Percentiles rank a stretch among this genome's conserved stretches.
These are phyloP conservation scores for Limonium bicolor DNA, from an alignment of 148 eudicot species.

Conservation along the genomic window DNA sequence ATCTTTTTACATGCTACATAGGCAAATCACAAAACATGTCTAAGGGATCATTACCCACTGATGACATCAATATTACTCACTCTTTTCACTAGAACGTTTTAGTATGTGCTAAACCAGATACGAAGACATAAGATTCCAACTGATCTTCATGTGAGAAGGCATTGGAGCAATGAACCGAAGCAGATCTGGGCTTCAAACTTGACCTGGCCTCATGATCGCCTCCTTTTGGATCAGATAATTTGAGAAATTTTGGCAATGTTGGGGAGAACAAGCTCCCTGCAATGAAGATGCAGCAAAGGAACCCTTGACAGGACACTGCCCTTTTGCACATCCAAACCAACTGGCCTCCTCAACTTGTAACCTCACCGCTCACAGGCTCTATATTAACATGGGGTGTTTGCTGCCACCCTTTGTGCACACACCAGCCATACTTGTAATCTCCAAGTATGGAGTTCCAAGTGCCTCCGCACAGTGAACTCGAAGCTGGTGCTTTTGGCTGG, in stretches of 20 bases:
- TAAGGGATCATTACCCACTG: no score
- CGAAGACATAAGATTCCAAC: conserved; percentile 97
- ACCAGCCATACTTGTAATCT: conserved; percentile 94
- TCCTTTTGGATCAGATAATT: conserved; percentile 14
- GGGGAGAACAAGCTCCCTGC: conserved; percentile 79
- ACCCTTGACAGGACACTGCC: conserved; percentile 88
- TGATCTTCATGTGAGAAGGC: conserved; percentile 98
- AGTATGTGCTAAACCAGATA: conserved; percentile 58
- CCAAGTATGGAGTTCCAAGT: conserved; percentile 92
- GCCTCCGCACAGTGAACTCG: conserved; percentile 98
- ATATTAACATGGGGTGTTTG: conserved; percentile 66
- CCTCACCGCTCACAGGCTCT: conserved; percentile 60
- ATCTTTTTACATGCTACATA: no score
- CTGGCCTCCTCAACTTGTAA: conserved; percentile 70
- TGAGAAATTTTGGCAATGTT: conserved; percentile 52
- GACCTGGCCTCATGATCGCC: conserved; percentile 9
- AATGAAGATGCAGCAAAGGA: conserved; percentile 71
- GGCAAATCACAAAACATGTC: no score
- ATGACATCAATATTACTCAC: no score
- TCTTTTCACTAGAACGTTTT: no score
- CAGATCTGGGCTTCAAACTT: conserved; percentile 32
- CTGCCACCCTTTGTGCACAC: conserved; percentile 73
- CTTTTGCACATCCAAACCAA: conserved; percentile 73
- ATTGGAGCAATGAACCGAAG: conserved; percentile 76
- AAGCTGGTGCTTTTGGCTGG: conserved; percentile 78